These are phyloP conservation scores for Lathyrus tuberosus DNA, from an alignment of 306 rosid species.

Conservation along the genomic window DNA sequence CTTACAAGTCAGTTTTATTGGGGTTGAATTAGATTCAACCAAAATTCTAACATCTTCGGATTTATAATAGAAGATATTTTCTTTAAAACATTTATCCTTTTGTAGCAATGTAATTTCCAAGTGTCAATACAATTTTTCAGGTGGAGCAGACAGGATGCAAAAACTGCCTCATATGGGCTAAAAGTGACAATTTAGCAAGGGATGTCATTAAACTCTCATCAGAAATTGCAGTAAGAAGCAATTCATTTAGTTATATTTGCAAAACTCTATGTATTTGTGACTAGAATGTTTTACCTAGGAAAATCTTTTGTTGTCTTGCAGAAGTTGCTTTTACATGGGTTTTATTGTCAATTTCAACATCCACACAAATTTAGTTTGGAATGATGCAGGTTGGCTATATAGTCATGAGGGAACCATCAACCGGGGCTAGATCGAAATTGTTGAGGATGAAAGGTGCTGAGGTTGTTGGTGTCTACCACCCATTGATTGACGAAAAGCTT, in stretches of 20 bases:
- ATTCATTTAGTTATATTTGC: slow-evolving; percentile 18
- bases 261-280: slow-evolving; percentile 14
- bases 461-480: slow-evolving; percentile 87
- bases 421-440: slow-evolving; percentile 62
- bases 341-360: slow-evolving; percentile 10
- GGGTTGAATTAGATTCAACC: background rate
- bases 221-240: slow-evolving; percentile 57
- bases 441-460: slow-evolving; percentile 80
- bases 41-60: too few relatives aligned
- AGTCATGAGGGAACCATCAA: slow-evolving; percentile 76
- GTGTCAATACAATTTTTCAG: slow-evolving; percentile 51
- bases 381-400: slow-evolving; percentile 83
- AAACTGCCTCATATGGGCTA: slow-evolving; percentile 87
- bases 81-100: slow-evolving; percentile 2
- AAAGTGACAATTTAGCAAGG: slow-evolving; percentile 80
- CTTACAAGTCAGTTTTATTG: background rate
- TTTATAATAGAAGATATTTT: background rate
- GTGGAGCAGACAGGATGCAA: slow-evolving; percentile 65
- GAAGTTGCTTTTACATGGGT: background rate
- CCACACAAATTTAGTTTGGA: background rate
- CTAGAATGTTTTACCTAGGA: background rate
- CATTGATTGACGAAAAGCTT: slow-evolving; percentile 76
- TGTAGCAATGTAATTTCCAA: slow-evolving; percentile 20
- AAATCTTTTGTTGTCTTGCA: slow-evolving; percentile 18
- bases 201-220: slow-evolving; percentile 75